Evolutionary conservation across 75 land plant genomes (phyloP), one percentile per base, ranked within the genome.

Genomic region (Azolla pinnata): DNA sequence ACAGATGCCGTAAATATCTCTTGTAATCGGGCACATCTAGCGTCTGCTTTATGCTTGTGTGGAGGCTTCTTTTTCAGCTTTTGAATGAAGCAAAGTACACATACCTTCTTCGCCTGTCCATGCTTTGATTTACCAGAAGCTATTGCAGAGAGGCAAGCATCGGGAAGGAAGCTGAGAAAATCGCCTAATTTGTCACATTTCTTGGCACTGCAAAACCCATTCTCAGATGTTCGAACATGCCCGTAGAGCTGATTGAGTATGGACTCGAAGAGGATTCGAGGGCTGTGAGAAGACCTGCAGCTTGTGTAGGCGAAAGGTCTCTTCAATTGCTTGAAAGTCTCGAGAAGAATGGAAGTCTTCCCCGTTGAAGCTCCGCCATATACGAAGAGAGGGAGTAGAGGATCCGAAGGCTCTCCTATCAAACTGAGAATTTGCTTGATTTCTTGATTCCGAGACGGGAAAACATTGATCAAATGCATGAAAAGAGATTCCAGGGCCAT

Each of bases 241-340:
- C 65, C 57, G 33, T 67, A 27, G 44, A 90, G 52, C 74, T 87
- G 88, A 44, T 84, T 84, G 57, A 90, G 63, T 9, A 90, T 48
- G 3, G 79, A 72, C 38, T 88, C 95, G 44, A 84, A 85, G 65
- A 88, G 59, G 5, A 82, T 69, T 17, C 89, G 44, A 5, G 86
- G 77, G 59, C 35, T 72, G 58, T 86, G 76, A 34, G 84, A 82
- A 0, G 89, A 73, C 14, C 78, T 52, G 44, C 86, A 88, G 64
- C 89, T 84, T 0, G 71, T 62, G 58, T 88, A 92, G 19, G 87
- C 86, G 63, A 82, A 85, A 9, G 86, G 89, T n/a, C 95, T 72
- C 10, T 69, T 68, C 35, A 92, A 61, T 45, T 76, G 78, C 58
- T 57, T 61, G 35, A 92, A 75, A 3, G 67, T 28, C 33, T 80